Evolutionary conservation across 352 stramenopile genomes (phyloP), one percentile per base, ranked within the genome.

Genomic region (Phytophthora niederhauseri): DNA sequence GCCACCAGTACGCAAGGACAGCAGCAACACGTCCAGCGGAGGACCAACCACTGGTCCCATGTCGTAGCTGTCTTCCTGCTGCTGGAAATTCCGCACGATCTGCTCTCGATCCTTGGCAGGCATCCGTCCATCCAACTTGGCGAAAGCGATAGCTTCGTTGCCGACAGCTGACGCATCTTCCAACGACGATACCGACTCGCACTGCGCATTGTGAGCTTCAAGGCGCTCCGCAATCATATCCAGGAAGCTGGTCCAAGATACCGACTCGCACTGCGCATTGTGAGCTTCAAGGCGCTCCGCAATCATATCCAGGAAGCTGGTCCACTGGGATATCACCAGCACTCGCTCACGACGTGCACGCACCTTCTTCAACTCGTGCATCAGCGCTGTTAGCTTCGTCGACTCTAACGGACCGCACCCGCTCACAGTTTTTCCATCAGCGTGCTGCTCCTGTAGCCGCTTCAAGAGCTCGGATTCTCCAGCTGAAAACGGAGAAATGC

Each of bases 291-390:
- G 52, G 4, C 80, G 76, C 24, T 84, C 71, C 31, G 76, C 69
- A 45, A 97, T 85, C 53, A 96, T 60, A 58, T 97, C 91, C 22
- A 97, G 70, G 49, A 92, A 95, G 12, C 66, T 83, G 30, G 90
- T 96, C 85, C 89, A 97, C 61, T 97, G 89, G 6, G 87, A 96
- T 57, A 97, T 90, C n/a, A 97, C 85, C 9, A 97, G 74, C 7
- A 76, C 84, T 34, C 84, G 76, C 26, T 94, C 83, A 11, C 75
- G 62, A 43, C 78, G 72, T 24, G 66, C 73, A 54, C 81, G 79
- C 34, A 91, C 78, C 7, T 60, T 67, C 24, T 70, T 76, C 41
- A 94, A 57, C 36, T 90, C 81, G 7, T 72, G 52, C 60, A 93
- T 80, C 14, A 94, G 56, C 36, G 76, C 77, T 11, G 58, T 65